Evolutionary conservation across 1,284 basidiomycete species (phyloP).

Genomic region (Cutaneotrichosporon mucoides): DNA sequence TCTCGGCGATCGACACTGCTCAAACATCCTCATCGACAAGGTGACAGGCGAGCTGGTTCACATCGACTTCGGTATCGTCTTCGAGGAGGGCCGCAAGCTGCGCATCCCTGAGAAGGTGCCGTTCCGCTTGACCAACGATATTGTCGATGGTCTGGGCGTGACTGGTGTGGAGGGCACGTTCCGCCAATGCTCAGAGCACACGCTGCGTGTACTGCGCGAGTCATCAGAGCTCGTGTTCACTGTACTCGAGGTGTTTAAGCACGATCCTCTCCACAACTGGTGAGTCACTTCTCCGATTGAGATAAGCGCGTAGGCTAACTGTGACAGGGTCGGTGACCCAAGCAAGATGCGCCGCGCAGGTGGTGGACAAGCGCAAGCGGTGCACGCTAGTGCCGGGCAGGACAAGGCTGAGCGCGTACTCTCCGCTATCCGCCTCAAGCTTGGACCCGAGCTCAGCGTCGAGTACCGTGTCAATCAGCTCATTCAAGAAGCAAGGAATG

Average conservation of each 20-base stretch:
- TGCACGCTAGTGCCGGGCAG: conserved; percentile 52
- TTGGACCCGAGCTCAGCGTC: conserved; percentile 78
- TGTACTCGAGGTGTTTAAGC: conserved; percentile 92
- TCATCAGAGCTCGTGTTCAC: conserved; percentile 85
- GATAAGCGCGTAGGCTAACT: too few species aligned
- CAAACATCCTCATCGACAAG: conserved; percentile 88
- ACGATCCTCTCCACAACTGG: conserved; percentile 94
- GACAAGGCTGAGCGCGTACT: conserved; percentile 89
- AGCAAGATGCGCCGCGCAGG: conserved; percentile 52
- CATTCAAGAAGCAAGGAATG: conserved; percentile 81
- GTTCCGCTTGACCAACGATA: conserved; percentile 88
- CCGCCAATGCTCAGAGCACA: conserved; percentile 91
- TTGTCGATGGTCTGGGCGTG: conserved; percentile 89
- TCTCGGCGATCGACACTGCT: conserved; percentile 86
- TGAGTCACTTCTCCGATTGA: conserved; percentile 35
- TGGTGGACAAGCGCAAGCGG: conserved; percentile 24
- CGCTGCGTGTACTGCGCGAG: conserved; percentile 79
- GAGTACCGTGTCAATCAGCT: conserved; percentile 93
- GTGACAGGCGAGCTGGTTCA: conserved; percentile 81
- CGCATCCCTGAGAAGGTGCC: conserved; percentile 84
- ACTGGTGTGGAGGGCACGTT: conserved; percentile 91
- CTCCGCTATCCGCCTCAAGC: conserved; percentile 69
- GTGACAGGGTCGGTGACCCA: conserved; percentile 56
- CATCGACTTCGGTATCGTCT: conserved; percentile 95
- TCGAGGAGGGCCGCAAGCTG: conserved; percentile 88